Percentiles rank a stretch among this genome's conserved stretches.
These are phyloP conservation scores for Raphanus sativus DNA, from an alignment of 345 rosid species.

Conservation along the genomic window DNA sequence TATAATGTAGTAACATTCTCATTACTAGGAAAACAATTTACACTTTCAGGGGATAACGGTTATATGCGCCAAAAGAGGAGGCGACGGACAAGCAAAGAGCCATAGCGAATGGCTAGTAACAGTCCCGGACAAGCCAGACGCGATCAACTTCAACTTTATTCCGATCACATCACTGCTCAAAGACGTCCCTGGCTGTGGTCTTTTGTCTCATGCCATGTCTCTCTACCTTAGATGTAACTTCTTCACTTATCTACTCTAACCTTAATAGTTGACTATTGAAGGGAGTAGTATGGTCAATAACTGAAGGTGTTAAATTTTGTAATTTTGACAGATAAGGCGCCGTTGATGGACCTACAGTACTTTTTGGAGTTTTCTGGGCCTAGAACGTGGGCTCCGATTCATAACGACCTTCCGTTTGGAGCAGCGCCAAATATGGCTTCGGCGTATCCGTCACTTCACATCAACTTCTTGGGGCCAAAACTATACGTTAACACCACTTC, in stretches of 20 bases:
- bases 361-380: constrained; percentile 79
- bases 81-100: constrained; percentile 48
- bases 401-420: constrained; percentile 82
- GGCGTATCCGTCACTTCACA: constrained; percentile 61
- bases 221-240: constrained; percentile 81
- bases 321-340: constrained; percentile 73
- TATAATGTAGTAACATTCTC: neutral
- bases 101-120: constrained; percentile 93
- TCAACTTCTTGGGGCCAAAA: constrained; percentile 83
- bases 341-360: constrained; percentile 59
- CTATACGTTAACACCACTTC: constrained; percentile 71
- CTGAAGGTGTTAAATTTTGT: neutral
- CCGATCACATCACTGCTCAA: constrained; percentile 87
- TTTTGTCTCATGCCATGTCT: constrained; percentile 92
- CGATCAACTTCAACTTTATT: constrained; percentile 65
- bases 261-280: neutral
- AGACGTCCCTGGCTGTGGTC: constrained; percentile 75
- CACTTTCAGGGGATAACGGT: constrained; percentile 73
- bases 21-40: neutral
- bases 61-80: constrained; percentile 71
- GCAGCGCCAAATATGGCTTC: constrained; percentile 63
- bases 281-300: neutral
- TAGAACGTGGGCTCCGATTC: constrained; percentile 88
- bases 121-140: constrained; percentile 71
- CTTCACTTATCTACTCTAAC: constrained; percentile 9